Evolutionary conservation across 441 rosid genomes (phyloP).

Genomic region (Gossypium davidsonii): DNA sequence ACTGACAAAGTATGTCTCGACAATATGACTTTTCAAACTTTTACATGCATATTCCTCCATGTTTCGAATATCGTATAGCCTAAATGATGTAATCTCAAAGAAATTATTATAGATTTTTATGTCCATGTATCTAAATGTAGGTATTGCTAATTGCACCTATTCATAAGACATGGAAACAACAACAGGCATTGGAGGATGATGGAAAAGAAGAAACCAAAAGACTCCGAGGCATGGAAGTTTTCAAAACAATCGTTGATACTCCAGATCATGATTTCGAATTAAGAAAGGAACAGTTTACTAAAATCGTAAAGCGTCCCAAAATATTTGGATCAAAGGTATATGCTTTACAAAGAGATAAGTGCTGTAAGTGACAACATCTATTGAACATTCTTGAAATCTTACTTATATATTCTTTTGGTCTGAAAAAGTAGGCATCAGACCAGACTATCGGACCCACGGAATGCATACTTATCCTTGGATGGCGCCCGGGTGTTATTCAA

Average conservation of each 20-base stretch:
- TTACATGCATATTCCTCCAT: not conserved
- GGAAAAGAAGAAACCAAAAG: conserved; percentile 25
- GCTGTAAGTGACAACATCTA: conserved; percentile 5
- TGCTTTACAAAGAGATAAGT: conserved; percentile 17
- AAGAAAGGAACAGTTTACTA: conserved; percentile 35
- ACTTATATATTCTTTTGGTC: conserved; percentile 16
- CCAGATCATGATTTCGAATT: conserved; percentile 37
- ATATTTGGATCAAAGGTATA: conserved; percentile 71
- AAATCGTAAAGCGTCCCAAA: conserved; percentile 52
- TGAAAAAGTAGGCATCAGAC: conserved; percentile 58
- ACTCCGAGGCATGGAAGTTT: conserved; percentile 23
- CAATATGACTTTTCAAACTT: conserved; percentile 16
- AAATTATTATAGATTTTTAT: not conserved
- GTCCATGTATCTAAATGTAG: conserved; percentile 21
- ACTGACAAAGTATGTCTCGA: conserved; percentile 59
- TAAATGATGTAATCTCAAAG: not conserved
- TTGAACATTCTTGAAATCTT: conserved; percentile 13
- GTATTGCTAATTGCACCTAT: conserved; percentile 73
- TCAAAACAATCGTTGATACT: conserved; percentile 24
- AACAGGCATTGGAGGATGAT: conserved; percentile 28
- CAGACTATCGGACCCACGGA: conserved; percentile 68
- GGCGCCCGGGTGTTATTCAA: conserved; percentile 82
- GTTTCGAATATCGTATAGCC: not conserved
- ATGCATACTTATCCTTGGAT: conserved; percentile 80
- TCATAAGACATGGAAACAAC: conserved; percentile 42